Evolutionary conservation across 441 rosid species (phyloP).

Genomic region (Mallotus repandus): DNA sequence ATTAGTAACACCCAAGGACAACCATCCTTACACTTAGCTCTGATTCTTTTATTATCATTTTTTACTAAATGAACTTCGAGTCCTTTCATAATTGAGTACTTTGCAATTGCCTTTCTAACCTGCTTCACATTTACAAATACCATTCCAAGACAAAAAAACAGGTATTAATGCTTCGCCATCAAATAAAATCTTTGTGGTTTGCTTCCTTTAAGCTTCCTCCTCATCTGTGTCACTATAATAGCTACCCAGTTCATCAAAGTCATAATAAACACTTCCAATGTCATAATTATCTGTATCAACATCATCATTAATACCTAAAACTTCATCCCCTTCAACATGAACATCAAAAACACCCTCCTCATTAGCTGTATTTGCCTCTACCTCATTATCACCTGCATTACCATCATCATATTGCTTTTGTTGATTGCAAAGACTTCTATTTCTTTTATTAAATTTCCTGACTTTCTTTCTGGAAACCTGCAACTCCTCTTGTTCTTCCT

Average conservation of each 20-base stretch:
- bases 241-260: neutral
- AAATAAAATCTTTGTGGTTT: too few relatives aligned
- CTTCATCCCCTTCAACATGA: too few relatives aligned
- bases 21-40: neutral
- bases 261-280: neutral
- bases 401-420: too few relatives aligned
- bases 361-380: too few relatives aligned
- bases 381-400: too few relatives aligned
- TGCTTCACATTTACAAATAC: slow-evolving; percentile 20
- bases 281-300: too few relatives aligned
- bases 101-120: slow-evolving; percentile 39
- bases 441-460: too few relatives aligned
- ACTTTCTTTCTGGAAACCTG: too few relatives aligned
- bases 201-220: neutral
- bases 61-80: neutral
- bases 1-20: neutral
- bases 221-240: neutral
- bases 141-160: neutral
- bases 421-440: too few relatives aligned
- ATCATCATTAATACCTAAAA: too few relatives aligned
- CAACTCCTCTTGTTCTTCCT: too few relatives aligned
- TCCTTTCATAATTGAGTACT: neutral
- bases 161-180: neutral
- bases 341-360: too few relatives aligned
- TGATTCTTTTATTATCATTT: neutral